Conservation (phyloP, 2,329 filamentous ascomycete species). For the Aspergillus alliaceus region DNA sequence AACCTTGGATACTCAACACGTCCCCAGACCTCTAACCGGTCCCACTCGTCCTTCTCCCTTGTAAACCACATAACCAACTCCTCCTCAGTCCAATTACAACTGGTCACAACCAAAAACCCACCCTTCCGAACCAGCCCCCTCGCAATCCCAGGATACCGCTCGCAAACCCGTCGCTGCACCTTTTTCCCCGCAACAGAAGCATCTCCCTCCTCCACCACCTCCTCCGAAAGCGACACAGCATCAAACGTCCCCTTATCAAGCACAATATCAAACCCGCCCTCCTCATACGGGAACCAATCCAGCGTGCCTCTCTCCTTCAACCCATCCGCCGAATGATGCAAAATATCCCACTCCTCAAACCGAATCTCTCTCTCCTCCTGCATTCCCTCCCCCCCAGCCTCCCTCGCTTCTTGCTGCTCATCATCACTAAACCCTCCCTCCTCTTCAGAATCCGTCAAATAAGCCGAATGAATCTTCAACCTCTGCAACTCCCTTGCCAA, state of each 20-base stretch:
- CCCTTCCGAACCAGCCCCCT: slow-evolving; percentile 66
- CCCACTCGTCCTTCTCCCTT: slow-evolving; percentile 31
- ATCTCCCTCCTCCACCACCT: slow-evolving; percentile 20
- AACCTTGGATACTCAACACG: slow-evolving; percentile 81
- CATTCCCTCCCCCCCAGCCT: slow-evolving; percentile 1
- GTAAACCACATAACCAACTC: slow-evolving; percentile 82
- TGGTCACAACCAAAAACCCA: slow-evolving; percentile 81
- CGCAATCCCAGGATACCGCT: slow-evolving; percentile 72
- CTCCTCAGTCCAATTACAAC: slow-evolving; percentile 96
- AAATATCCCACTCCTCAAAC: slow-evolving; percentile 66
- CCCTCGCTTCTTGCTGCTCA: too few relatives aligned
- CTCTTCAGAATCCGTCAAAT: slow-evolving; percentile 30
- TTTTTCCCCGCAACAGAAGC: slow-evolving; percentile 29
- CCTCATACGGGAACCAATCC: slow-evolving; percentile 41
- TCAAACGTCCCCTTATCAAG: slow-evolving; percentile 99
- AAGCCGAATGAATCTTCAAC: slow-evolving; percentile 34
- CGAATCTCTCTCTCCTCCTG: slow-evolving; percentile 31
- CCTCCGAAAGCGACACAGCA: slow-evolving; percentile 71
- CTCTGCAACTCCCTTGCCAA: slow-evolving; percentile 67
- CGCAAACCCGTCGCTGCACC: slow-evolving; percentile 59
- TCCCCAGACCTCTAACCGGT: slow-evolving; percentile 60
- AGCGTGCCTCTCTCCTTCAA: slow-evolving; percentile 19
- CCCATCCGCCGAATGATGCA: slow-evolving; percentile 46
- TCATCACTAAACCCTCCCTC: slow-evolving; percentile 27
- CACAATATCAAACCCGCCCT: slow-evolving; percentile 76